These are phyloP conservation scores for Cephaloascus fragrans DNA, from an alignment of 805 yeast species.

Conservation along the genomic window DNA sequence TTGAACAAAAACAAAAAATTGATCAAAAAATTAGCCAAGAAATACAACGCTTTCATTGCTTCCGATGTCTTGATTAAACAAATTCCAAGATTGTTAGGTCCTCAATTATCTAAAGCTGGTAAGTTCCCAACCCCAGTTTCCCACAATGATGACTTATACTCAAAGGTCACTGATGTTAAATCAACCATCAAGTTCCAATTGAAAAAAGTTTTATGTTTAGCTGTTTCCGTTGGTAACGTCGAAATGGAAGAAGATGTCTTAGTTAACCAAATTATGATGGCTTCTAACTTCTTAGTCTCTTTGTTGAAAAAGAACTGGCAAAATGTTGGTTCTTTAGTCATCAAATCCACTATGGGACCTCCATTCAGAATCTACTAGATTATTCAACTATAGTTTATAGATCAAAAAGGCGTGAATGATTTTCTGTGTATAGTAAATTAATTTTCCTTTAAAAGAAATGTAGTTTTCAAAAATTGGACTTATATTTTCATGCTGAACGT, in stretches of 20 bases:
- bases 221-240: slow-evolving; percentile 99
- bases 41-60: slow-evolving; percentile 99
- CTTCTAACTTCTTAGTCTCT: slow-evolving; percentile 98
- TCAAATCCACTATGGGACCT: slow-evolving; percentile 99
- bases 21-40: slow-evolving; percentile 99
- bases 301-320: slow-evolving; percentile 99
- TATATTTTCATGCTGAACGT: no score
- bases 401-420: no score
- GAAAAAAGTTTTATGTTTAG: slow-evolving; percentile 99
- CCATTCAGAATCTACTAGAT: slow-evolving; percentile 97
- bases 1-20: slow-evolving; percentile 99
- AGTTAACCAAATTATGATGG: slow-evolving; percentile 96
- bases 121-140: slow-evolving; percentile 99
- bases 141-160: slow-evolving; percentile 95
- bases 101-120: slow-evolving; percentile 99
- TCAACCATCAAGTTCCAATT: slow-evolving; percentile 99
- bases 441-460: no score
- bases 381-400: slow-evolving; percentile 5
- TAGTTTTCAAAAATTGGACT: no score
- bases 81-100: slow-evolving; percentile 99
- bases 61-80: slow-evolving; percentile 99
- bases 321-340: slow-evolving; percentile 98
- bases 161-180: slow-evolving; percentile 93
- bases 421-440: no score
- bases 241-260: slow-evolving; percentile 97